These are phyloP conservation scores for Talaromyces liani DNA, from an alignment of 495 filamentous ascomycete genomes.

Conservation along the genomic window DNA sequence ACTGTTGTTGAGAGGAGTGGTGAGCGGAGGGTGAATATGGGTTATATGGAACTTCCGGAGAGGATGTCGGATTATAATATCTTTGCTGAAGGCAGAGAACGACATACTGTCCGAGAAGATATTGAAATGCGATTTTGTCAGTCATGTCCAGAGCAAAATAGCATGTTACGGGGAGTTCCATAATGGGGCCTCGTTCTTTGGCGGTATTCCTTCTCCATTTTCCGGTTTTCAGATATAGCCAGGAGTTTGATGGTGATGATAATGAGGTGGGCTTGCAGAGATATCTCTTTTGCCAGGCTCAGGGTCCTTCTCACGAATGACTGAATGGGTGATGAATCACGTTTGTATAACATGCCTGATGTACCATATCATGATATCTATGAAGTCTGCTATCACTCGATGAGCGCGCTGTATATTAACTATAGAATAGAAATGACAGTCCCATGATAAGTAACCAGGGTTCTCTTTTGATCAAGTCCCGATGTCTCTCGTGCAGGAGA, in stretches of 20 bases:
- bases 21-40: not conserved
- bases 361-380: not conserved
- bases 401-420: no score
- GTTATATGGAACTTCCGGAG: not conserved
- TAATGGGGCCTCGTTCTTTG: no score
- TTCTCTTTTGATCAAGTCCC: no score
- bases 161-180: no score
- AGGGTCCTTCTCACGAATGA: not conserved
- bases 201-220: no score
- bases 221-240: no score
- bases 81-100: not conserved
- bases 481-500: not conserved
- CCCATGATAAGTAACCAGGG: not conserved
- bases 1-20: not conserved
- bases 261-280: no score
- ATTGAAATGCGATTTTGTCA: not conserved
- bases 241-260: no score
- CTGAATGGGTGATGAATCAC: not conserved
- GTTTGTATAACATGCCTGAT: not conserved
- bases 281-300: not conserved
- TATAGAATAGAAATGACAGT: not conserved
- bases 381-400: no score
- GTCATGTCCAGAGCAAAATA: no score
- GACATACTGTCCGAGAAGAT: not conserved
- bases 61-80: not conserved